Percentiles rank a stretch among this genome's conserved stretches.
Conservation (phyloP, 305 asterid genomes). For the Nicotiana rustica region DNA sequence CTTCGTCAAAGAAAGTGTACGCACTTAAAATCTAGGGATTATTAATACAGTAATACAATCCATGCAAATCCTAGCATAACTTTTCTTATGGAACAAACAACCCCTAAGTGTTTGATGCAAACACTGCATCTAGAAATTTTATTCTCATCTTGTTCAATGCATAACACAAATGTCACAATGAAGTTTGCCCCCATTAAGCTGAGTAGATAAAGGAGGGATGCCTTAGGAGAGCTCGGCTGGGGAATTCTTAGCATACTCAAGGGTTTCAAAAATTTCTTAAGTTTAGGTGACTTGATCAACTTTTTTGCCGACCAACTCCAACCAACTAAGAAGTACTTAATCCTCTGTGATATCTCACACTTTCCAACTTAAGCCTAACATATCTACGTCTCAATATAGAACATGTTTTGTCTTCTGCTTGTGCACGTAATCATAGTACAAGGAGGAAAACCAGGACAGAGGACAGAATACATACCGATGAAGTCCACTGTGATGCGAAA, state of each 20-base stretch:
- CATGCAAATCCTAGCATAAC: neutral
- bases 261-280: neutral
- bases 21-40: neutral
- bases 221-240: neutral
- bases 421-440: conserved; percentile 16
- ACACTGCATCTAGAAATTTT: conserved; percentile 10
- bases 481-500: conserved; percentile 88
- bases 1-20: neutral
- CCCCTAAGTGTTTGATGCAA: neutral
- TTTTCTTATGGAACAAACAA: neutral
- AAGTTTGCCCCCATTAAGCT: neutral
- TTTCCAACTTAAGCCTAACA: conserved; percentile 18
- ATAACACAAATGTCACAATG: neutral
- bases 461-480: conserved; percentile 63
- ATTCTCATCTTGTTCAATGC: conserved; percentile 19
- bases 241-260: conserved; percentile 1
- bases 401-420: neutral
- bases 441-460: conserved; percentile 3
- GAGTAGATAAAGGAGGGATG: neutral
- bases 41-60: neutral
- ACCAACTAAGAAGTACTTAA: conserved; percentile 15
- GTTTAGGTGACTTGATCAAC: conserved; percentile 17
- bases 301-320: neutral
- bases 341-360: neutral
- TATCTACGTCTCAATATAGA: neutral